These are phyloP conservation scores for Kluyveromyces starmeri DNA, from an alignment of 805 yeast genomes.

Conservation along the genomic window DNA sequence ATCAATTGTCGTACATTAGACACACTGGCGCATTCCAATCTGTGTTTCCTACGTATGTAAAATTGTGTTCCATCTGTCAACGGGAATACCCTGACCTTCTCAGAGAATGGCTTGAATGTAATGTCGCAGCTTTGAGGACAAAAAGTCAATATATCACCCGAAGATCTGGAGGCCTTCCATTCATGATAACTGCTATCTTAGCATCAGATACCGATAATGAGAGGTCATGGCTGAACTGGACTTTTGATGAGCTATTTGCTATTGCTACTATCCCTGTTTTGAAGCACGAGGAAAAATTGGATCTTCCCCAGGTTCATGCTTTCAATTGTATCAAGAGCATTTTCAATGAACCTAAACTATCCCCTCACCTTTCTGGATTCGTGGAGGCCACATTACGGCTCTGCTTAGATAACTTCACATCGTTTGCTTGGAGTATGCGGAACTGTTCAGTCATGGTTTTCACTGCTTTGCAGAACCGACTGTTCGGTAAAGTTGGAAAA, in stretches of 20 bases:
- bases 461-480: slow-evolving; percentile 68
- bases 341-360: slow-evolving; percentile 61
- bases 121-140: slow-evolving; percentile 41
- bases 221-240: slow-evolving; percentile 35
- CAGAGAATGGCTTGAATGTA: slow-evolving; percentile 49
- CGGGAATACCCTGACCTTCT: slow-evolving; percentile 34
- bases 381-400: slow-evolving; percentile 51
- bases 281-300: slow-evolving; percentile 46
- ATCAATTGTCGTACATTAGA: slow-evolving; percentile 62
- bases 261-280: slow-evolving; percentile 47
- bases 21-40: slow-evolving; percentile 93
- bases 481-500: slow-evolving; percentile 55
- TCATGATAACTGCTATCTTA: slow-evolving; percentile 64
- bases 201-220: slow-evolving; percentile 35
- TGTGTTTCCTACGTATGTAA: slow-evolving; percentile 69
- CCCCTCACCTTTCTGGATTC: slow-evolving; percentile 41
- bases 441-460: slow-evolving; percentile 93
- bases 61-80: slow-evolving; percentile 54
- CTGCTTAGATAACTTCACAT: slow-evolving; percentile 54
- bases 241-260: slow-evolving; percentile 43
- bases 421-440: slow-evolving; percentile 74
- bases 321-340: slow-evolving; percentile 74
- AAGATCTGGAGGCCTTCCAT: slow-evolving; percentile 90
- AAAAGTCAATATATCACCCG: slow-evolving; percentile 70
- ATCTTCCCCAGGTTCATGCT: slow-evolving; percentile 90